A percentile compares a stretch with the other conserved stretches of the same genome.
These are phyloP conservation scores for Aspergillus arachidicola DNA, from an alignment of 2,329 filamentous ascomycete genomes.

Conservation along the genomic window DNA sequence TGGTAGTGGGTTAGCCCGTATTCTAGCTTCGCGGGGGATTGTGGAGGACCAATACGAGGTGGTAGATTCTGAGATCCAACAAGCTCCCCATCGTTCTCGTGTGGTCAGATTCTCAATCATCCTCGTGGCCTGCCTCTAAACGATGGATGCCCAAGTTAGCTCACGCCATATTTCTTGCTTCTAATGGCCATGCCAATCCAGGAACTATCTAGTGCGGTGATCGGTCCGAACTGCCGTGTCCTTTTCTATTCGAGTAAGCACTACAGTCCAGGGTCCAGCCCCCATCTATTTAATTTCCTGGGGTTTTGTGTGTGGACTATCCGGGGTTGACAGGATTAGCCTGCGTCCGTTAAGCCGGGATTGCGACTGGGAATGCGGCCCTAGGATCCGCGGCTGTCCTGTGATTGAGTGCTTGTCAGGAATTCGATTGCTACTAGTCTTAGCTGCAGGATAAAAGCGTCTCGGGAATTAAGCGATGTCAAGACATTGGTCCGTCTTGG, in stretches of 20 bases:
- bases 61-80: not conserved
- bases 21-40: not conserved
- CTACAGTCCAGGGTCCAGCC: not conserved
- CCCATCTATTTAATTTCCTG: not conserved
- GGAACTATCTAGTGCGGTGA: not conserved
- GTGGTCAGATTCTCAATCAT: not conserved
- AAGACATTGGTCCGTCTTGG: slow-evolving; percentile 1
- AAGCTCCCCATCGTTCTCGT: not conserved
- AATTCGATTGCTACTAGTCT: not conserved
- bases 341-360: too few species aligned
- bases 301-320: not conserved
- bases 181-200: not conserved
- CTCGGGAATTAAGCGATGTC: not conserved
- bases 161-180: not conserved
- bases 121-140: not conserved
- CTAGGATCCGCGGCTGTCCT: not conserved
- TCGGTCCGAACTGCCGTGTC: not conserved
- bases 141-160: not conserved
- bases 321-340: not conserved
- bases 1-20: not conserved
- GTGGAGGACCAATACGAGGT: not conserved
- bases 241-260: not conserved
- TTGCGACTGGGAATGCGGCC: not conserved
- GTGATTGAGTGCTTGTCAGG: not conserved
- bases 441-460: not conserved